phyloP scores from a whole-genome alignment of 164 flowering plant genomes.

The Euptelea pleiosperma region DNA sequence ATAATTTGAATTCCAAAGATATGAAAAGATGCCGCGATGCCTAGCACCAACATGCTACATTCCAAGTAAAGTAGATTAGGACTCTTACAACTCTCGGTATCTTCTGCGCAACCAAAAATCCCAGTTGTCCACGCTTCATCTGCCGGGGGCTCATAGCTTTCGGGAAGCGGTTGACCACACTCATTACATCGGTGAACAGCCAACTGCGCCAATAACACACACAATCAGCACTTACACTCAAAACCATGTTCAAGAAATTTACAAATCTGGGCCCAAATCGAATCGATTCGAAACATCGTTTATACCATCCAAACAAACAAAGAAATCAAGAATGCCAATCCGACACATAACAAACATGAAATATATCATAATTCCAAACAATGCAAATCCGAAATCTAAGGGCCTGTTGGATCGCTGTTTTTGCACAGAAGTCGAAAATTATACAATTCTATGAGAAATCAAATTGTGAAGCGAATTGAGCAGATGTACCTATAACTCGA shows the following conservation, averaged over 20 bases:
- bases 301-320: not conserved
- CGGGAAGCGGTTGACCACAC: conserved; percentile 83
- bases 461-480: no score
- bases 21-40: not conserved
- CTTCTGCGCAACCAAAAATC: conserved; percentile 77
- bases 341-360: not conserved
- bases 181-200: conserved; percentile 54
- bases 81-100: conserved; percentile 30
- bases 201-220: conserved; percentile 38
- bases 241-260: not conserved
- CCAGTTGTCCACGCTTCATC: conserved; percentile 92
- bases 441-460: not conserved
- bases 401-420: not conserved
- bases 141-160: conserved; percentile 68
- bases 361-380: not conserved
- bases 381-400: not conserved
- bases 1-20: not conserved
- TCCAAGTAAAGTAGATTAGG: not conserved
- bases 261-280: not conserved
- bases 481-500: no score
- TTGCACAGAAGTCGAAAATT: not conserved
- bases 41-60: not conserved
- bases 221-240: conserved; percentile 9
- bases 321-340: not conserved
- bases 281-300: not conserved